Base-by-base conservation (phyloP, 2,329 filamentous ascomycete species). In the Helminthosporium solani region DNA sequence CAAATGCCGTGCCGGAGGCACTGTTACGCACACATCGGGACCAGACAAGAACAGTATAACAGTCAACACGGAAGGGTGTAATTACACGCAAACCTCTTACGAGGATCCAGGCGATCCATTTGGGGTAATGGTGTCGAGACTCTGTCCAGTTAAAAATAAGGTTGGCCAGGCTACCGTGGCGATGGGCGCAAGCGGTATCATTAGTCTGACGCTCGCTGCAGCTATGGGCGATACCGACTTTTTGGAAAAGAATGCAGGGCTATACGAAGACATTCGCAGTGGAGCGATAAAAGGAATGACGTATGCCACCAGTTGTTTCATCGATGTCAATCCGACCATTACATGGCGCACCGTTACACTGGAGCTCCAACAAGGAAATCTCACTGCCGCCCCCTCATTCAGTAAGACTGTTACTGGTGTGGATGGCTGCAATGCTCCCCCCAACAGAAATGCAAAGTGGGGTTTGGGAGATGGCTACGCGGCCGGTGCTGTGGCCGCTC, bases 271-370 rank as follows among this genome's bases (percentile, higher is more conserved):
- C 4, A 38, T 47, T 19, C 33, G 23, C 12, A 34, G 31, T 16
- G 34, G 34, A 12, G 20, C 25, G 1, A 18, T 19, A 8, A 37
- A 33, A 34, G 34, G 42, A 15, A 18, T 47, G 19, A 42, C 39
- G 8, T 47, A 47, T 16, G 44, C 44, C 3, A 18, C 41, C 14
- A 42, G 33, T 23, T 47, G 44, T 18, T 33, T 31, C 9, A 23
- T 47, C 25, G 44, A 47, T 21, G 40, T 47, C 7, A 20, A 20
- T 9, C 44, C 44, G 14, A 47, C 44, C 14, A 47, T 47, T 27
- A 25, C 28, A 39, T 47, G 44, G 44, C 44, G 44, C 11, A 47
- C 44, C n/a, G 23, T 47, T 6, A 47, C 44, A 3, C 40, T 47
- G n/a, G 34, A 37, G 27, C 39, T 47, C 5, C 33, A 41, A 31